phyloP scores from a whole-genome alignment of 75 land plant genomes.

The Pinus tabuliformis region DNA sequence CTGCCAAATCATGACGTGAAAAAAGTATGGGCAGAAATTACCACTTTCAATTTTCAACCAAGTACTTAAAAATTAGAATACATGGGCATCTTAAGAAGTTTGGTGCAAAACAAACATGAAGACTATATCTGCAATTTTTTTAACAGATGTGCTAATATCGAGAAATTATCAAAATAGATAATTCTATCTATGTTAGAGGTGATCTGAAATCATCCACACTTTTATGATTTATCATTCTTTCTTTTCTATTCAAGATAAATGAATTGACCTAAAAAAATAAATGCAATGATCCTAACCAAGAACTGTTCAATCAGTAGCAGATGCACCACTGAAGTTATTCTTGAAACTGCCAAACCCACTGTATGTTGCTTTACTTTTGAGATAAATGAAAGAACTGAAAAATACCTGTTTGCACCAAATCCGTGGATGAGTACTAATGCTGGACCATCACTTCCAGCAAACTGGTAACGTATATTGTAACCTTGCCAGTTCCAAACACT shows the following conservation, averaged over 20 bases:
- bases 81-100: background rate
- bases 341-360: background rate
- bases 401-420: conserved; percentile 98
- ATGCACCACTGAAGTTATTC: background rate
- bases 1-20: background rate
- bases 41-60: background rate
- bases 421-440: conserved; percentile 92
- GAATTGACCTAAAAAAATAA: background rate
- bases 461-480: conserved; percentile 87
- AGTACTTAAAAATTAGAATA: background rate
- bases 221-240: too few species aligned
- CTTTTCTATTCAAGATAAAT: background rate
- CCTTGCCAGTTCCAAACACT: conserved; percentile 94
- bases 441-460: conserved; percentile 75
- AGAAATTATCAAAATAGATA: background rate
- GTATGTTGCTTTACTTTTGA: background rate
- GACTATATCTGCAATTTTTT: background rate
- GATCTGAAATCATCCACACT: background rate
- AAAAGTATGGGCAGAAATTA: background rate
- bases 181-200: background rate
- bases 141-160: background rate
- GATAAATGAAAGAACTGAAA: conserved; percentile 9
- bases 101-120: background rate
- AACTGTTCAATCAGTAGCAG: background rate
- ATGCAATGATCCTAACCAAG: background rate